A percentile compares a stretch with the other conserved stretches of the same genome.
phyloP scores from a whole-genome alignment of 495 filamentous ascomycete genomes.

The Aspergillus bridgeri region DNA sequence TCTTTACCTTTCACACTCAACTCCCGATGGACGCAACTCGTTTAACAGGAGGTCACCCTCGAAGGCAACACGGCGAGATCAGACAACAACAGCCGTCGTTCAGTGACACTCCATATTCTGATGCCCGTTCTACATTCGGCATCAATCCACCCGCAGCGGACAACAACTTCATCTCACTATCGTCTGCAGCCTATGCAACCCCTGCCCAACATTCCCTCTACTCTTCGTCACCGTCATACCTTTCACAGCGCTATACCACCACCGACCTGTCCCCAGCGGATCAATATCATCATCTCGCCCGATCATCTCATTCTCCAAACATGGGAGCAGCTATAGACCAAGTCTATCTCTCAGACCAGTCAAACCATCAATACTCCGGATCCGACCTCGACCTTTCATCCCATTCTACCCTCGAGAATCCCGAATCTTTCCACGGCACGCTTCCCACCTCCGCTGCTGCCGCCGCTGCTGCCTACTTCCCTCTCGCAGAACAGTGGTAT shows the following conservation, averaged over 20 bases:
- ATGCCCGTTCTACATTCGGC: not conserved
- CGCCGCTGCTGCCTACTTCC: not conserved
- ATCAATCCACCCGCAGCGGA: not conserved
- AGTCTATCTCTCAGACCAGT: not conserved
- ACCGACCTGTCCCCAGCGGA: not conserved
- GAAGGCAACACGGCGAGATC: not conserved
- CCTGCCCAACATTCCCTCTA: not conserved
- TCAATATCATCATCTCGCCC: not conserved
- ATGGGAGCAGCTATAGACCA: not conserved
- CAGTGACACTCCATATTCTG: not conserved
- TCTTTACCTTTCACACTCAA: not conserved
- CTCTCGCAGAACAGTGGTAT: not conserved
- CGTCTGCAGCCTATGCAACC: not conserved
- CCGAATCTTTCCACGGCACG: slow-evolving; percentile 1
- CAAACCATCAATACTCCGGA: not conserved
- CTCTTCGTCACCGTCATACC: not conserved
- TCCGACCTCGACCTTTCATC: not conserved
- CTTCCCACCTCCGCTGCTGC: not conserved
- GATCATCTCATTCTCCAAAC: not conserved
- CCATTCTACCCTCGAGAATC: not conserved
- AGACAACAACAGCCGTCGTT: not conserved
- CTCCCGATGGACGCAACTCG: not conserved
- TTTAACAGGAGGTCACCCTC: not conserved
- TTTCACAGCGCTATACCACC: slow-evolving; percentile 1
- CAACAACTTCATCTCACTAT: not conserved